phyloP scores from a whole-genome alignment of 2,329 filamentous ascomycete genomes.

The Neoascochyta sp. region DNA sequence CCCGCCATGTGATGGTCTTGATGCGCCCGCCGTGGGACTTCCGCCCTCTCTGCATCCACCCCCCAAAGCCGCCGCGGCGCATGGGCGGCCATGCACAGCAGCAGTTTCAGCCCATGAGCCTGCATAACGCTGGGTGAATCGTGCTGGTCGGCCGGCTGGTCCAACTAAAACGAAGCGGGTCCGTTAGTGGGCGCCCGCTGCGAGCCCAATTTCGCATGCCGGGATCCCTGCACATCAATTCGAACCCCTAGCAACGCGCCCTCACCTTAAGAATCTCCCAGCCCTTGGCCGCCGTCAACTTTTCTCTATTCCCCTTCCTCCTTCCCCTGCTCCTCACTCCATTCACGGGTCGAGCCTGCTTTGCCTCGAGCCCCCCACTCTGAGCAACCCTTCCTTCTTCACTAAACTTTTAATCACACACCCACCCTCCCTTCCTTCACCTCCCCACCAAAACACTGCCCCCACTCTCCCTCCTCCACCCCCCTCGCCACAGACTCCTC shows the following conservation, averaged over 20 bases:
- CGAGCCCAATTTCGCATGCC: conserved; percentile 32
- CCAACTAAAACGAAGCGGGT: conserved; percentile 24
- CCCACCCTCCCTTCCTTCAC: conserved; percentile 16
- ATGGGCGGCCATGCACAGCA: conserved; percentile 21
- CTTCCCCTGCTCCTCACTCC: conserved; percentile 28
- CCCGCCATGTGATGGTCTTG: conserved; percentile 7
- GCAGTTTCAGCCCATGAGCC: conserved; percentile 24
- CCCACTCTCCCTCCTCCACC: conserved; percentile 9
- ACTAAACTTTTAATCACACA: conserved; percentile 34
- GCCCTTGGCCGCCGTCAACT: conserved; percentile 25
- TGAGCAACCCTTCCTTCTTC: conserved; percentile 29
- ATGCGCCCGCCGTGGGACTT: conserved; percentile 10
- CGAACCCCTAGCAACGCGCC: conserved; percentile 36
- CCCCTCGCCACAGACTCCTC: conserved; percentile 7
- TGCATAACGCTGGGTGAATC: conserved; percentile 34
- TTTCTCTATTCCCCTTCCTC: conserved; percentile 30
- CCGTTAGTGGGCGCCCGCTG: conserved; percentile 31
- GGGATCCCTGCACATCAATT: conserved; percentile 28
- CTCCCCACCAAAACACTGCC: too few species aligned
- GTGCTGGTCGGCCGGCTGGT: conserved; percentile 26
- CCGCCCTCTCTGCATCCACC: neutral
- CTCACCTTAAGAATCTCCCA: conserved; percentile 35
- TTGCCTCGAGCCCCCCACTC: conserved; percentile 19
- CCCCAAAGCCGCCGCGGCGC: conserved; percentile 2
- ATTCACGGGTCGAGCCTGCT: conserved; percentile 28